phyloP scores from a whole-genome alignment of 768 basidiomycete genomes.

The Amanita rimosa region DNA sequence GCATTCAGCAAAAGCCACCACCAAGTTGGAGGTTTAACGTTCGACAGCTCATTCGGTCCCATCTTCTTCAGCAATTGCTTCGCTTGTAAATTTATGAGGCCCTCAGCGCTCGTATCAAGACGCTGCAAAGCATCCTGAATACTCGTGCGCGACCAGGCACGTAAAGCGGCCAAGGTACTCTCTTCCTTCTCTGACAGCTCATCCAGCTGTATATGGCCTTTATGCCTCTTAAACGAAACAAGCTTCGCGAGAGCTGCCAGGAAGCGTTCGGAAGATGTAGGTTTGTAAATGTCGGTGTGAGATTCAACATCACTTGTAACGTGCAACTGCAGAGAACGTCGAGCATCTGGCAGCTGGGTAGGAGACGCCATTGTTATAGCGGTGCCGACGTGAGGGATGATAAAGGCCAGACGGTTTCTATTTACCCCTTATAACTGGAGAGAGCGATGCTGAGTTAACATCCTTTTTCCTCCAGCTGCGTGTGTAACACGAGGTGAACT shows the following conservation, averaged over 20 bases:
- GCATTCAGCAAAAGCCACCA: constrained; percentile 18
- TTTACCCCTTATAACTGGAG: no score
- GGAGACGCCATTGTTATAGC: no score
- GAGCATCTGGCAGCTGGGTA: no score
- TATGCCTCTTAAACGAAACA: neutral
- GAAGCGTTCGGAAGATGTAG: neutral
- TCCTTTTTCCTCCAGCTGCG: no score
- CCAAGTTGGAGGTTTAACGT: constrained; percentile 18
- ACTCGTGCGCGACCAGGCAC: neutral
- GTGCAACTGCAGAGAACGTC: no score
- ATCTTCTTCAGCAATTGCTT: constrained; percentile 10
- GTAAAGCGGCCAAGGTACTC: neutral
- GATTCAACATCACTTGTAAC: neutral
- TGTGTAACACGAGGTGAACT: no score
- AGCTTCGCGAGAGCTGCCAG: neutral
- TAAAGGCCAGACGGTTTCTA: no score
- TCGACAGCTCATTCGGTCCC: constrained; percentile 13
- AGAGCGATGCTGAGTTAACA: no score
- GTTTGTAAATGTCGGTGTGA: neutral
- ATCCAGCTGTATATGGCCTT: neutral
- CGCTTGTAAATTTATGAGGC: neutral
- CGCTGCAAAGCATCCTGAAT: neutral
- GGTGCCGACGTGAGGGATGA: no score
- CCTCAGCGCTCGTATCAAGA: neutral
- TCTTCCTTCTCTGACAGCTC: neutral